phyloP scores from a whole-genome alignment of 2,329 filamentous ascomycete species.

The Phyllosticta citrichinensis region DNA sequence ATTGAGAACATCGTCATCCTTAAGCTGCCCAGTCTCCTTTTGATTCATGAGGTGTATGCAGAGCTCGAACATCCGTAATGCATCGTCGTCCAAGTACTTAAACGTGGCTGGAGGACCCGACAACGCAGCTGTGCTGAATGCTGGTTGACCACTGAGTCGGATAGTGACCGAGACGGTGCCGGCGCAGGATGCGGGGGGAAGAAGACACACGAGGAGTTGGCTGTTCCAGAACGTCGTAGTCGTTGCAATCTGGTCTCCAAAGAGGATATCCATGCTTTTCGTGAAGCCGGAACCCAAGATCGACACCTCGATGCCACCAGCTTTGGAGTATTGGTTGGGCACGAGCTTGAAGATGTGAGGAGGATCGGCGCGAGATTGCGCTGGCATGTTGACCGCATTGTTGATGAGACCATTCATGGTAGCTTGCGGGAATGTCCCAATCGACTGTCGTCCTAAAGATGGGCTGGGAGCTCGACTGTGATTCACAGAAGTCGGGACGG shows the following conservation, averaged over 20 bases:
- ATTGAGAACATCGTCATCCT: slow-evolving; percentile 14
- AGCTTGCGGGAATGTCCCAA: slow-evolving; percentile 13
- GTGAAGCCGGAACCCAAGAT: slow-evolving; percentile 73
- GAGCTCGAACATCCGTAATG: slow-evolving; percentile 57
- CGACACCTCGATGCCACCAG: slow-evolving; percentile 79
- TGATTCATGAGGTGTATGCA: slow-evolving; percentile 36
- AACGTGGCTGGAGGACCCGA: slow-evolving; percentile 38
- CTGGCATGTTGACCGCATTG: neutral
- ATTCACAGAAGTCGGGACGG: slow-evolving; percentile 61
- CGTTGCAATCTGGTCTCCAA: slow-evolving; percentile 59
- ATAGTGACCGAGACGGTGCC: slow-evolving; percentile 65
- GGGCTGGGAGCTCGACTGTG: slow-evolving; percentile 73
- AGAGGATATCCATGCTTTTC: slow-evolving; percentile 72
- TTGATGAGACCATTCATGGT: neutral
- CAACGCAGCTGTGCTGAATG: slow-evolving; percentile 25
- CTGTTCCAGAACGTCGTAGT: slow-evolving; percentile 75
- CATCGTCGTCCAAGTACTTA: slow-evolving; percentile 64
- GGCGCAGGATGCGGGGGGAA: slow-evolving; percentile 59
- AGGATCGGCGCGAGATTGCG: slow-evolving; percentile 4
- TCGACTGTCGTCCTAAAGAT: slow-evolving; percentile 19
- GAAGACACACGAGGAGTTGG: slow-evolving; percentile 66
- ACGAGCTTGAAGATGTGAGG: slow-evolving; percentile 67
- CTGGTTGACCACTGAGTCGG: slow-evolving; percentile 41
- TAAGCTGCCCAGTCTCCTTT: slow-evolving; percentile 21
- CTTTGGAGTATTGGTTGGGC: slow-evolving; percentile 69